Percentiles rank a stretch among this genome's conserved stretches.
These are phyloP conservation scores for Eutrema yunnanense DNA, from an alignment of 345 rosid genomes.

Conservation along the genomic window DNA sequence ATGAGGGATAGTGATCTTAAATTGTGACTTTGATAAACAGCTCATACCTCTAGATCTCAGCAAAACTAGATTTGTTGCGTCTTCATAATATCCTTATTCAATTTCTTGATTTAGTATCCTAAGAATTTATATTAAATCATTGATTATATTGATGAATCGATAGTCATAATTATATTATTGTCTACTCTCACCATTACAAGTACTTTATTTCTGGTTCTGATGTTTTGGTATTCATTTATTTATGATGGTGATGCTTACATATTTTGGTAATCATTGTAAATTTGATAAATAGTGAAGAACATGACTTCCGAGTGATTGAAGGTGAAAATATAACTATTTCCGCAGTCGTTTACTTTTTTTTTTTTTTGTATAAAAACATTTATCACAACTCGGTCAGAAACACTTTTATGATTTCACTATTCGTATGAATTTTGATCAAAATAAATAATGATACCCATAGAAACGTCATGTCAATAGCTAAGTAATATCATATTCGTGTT, in stretches of 20 bases:
- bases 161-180: background rate
- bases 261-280: background rate
- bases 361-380: background rate
- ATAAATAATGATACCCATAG: background rate
- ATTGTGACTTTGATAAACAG: too few species aligned
- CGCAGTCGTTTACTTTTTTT: background rate
- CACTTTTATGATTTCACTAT: constrained; percentile 5
- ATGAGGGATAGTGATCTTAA: too few species aligned
- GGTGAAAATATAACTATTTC: background rate
- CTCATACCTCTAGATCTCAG: too few species aligned
- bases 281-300: background rate
- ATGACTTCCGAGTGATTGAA: background rate
- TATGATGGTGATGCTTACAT: background rate
- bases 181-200: background rate
- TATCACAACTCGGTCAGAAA: background rate
- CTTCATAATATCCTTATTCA: background rate
- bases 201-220: background rate
- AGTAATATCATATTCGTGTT: background rate
- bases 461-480: constrained; percentile 13
- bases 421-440: background rate
- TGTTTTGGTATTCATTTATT: background rate
- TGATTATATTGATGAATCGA: background rate
- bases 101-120: background rate
- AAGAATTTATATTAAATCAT: background rate
- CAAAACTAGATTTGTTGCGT: too few species aligned